These are phyloP conservation scores for Cryphonectria radicalis DNA, from an alignment of 2,329 filamentous ascomycete species.

Conservation along the genomic window DNA sequence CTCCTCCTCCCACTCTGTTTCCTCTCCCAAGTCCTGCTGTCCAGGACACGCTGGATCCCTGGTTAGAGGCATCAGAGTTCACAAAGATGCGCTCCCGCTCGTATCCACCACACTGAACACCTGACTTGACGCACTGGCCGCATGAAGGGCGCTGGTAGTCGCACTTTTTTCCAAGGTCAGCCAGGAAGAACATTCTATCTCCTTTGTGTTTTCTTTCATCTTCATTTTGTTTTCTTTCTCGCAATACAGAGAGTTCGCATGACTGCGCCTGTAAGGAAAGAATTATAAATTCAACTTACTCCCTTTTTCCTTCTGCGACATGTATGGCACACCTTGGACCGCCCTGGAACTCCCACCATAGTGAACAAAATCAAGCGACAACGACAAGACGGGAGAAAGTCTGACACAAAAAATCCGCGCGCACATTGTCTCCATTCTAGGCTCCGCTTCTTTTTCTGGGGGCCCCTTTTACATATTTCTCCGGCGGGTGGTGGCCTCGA, in stretches of 20 bases:
- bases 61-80: constrained; percentile 28
- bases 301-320: constrained; percentile 25
- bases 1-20: no score
- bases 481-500: no score
- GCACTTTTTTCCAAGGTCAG: constrained; percentile 27
- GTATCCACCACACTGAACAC: constrained; percentile 33
- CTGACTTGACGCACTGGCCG: constrained; percentile 32
- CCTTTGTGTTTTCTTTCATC: no score
- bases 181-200: not conserved
- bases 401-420: not conserved
- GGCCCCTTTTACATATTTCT: no score
- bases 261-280: no score
- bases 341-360: constrained; percentile 26
- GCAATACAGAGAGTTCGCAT: not conserved
- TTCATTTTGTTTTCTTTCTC: no score
- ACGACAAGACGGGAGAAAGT: not conserved
- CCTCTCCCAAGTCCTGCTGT: not conserved
- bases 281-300: not conserved
- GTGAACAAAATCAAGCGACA: not conserved
- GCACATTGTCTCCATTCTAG: constrained; percentile 10
- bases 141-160: constrained; percentile 33
- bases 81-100: constrained; percentile 34
- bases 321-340: constrained; percentile 22
- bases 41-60: not conserved
- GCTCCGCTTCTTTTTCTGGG: not conserved